phyloP scores from a whole-genome alignment of 1,284 basidiomycete species.

The Kwoniella shivajii region DNA sequence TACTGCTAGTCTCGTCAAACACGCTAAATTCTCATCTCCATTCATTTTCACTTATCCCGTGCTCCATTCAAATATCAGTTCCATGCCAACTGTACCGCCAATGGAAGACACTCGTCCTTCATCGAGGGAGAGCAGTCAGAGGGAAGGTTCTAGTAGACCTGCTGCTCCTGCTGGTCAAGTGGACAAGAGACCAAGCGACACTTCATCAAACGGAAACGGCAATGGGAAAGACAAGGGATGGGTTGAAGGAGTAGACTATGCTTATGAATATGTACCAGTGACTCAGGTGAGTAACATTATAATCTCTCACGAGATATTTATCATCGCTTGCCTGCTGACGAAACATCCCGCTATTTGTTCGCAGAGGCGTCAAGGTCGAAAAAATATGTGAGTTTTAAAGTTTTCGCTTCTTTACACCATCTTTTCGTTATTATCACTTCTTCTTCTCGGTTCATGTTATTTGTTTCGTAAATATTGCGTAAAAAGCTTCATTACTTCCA shows the following conservation, averaged over 20 bases:
- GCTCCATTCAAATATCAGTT: background rate
- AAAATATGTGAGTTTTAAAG: constrained; percentile 37
- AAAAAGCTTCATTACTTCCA: background rate
- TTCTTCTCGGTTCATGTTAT: constrained; percentile 3
- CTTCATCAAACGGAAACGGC: background rate
- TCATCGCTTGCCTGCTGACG: background rate
- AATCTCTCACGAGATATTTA: background rate
- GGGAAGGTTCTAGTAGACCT: constrained; percentile 4
- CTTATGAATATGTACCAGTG: constrained; percentile 51
- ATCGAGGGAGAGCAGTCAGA: constrained; percentile 4
- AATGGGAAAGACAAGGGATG: constrained; percentile 17
- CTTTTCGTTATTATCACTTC: constrained; percentile 11
- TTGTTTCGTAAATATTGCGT: background rate
- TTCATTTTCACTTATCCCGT: background rate
- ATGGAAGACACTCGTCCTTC: constrained; percentile 5
- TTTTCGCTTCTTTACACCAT: constrained; percentile 2
- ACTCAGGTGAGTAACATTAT: constrained; percentile 38
- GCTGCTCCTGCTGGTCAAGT: constrained; percentile 10
- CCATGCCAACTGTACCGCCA: constrained; percentile 10
- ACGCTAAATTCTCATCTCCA: background rate
- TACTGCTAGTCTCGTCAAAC: too few relatives aligned
- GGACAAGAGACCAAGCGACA: constrained; percentile 2
- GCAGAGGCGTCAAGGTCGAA: constrained; percentile 33
- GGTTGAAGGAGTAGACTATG: constrained; percentile 42
- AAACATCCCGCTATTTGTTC: background rate